phyloP scores from a whole-genome alignment of 371 early-diverging fungal species.

The Lichtheimia hyalospora region DNA sequence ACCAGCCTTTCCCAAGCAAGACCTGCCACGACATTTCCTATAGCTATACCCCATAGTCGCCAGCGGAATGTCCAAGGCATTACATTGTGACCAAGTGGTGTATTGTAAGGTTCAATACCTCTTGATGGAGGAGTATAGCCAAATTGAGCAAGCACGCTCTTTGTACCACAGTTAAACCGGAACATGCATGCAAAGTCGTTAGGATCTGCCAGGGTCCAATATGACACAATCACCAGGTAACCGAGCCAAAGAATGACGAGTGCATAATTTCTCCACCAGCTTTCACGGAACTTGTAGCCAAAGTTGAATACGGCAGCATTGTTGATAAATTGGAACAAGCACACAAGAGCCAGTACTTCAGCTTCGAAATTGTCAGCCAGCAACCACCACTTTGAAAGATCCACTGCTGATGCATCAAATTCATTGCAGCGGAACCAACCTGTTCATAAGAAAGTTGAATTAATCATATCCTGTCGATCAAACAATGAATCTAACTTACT shows the following conservation, averaged over 20 bases:
- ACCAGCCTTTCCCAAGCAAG: conserved; percentile 47
- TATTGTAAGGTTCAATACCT: conserved; percentile 59
- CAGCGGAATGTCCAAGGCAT: conserved; percentile 68
- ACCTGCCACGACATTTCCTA: conserved; percentile 35
- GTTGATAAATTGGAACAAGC: conserved; percentile 69
- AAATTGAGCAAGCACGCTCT: conserved; percentile 36
- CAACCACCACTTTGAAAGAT: conserved; percentile 80
- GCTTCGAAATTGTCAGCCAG: conserved; percentile 82
- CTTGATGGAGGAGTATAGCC: conserved; percentile 54
- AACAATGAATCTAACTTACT: conserved; percentile 14
- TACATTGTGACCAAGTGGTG: conserved; percentile 66
- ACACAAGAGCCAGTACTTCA: conserved; percentile 57
- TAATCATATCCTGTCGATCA: neutral
- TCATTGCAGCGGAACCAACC: conserved; percentile 75
- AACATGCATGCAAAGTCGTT: conserved; percentile 72
- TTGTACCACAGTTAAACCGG: conserved; percentile 77
- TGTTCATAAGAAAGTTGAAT: conserved; percentile 43
- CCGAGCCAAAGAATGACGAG: conserved; percentile 55
- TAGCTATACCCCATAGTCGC: conserved; percentile 56
- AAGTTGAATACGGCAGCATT: conserved; percentile 76
- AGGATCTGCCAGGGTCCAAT: conserved; percentile 63
- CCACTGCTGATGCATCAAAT: conserved; percentile 68
- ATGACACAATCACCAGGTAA: conserved; percentile 57
- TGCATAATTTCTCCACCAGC: conserved; percentile 62
- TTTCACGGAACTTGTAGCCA: conserved; percentile 65